phyloP scores from a whole-genome alignment of 768 basidiomycete genomes.

The Amanita pallidorosea region DNA sequence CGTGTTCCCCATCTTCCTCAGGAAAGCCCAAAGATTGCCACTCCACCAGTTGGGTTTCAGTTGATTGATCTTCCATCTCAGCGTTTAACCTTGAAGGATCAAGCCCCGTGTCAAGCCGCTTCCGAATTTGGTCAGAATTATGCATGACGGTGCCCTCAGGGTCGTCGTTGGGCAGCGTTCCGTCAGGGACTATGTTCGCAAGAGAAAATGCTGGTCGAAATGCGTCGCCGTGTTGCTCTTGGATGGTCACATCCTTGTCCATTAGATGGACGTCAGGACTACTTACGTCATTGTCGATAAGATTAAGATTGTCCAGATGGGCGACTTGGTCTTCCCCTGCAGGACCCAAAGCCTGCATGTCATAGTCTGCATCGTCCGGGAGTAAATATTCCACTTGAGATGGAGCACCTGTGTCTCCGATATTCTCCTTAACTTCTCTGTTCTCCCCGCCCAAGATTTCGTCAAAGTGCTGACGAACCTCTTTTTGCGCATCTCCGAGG shows the following conservation, averaged over 20 bases:
- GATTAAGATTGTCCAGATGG: slow-evolving; percentile 69
- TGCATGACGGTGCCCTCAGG: slow-evolving; percentile 40
- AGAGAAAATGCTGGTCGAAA: slow-evolving; percentile 8
- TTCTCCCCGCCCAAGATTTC: slow-evolving; percentile 52
- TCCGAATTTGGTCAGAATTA: slow-evolving; percentile 12
- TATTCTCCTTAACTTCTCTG: slow-evolving; percentile 21
- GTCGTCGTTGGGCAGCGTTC: slow-evolving; percentile 11
- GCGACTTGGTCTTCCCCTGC: slow-evolving; percentile 77
- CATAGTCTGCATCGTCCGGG: slow-evolving; percentile 54
- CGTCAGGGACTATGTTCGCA: slow-evolving; percentile 13
- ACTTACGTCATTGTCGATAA: slow-evolving; percentile 49
- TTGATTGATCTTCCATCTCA: slow-evolving; percentile 23
- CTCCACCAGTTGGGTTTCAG: slow-evolving; percentile 40
- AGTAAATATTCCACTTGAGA: slow-evolving; percentile 69
- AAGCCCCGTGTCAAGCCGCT: slow-evolving; percentile 11
- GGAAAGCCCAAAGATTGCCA: slow-evolving; percentile 58
- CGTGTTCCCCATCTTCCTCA: slow-evolving; percentile 44
- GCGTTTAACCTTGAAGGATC: slow-evolving; percentile 20
- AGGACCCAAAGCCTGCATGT: slow-evolving; percentile 85
- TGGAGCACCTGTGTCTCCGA: slow-evolving; percentile 25
- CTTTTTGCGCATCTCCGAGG: slow-evolving; percentile 74
- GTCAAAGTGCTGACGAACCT: slow-evolving; percentile 75
- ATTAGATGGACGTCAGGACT: slow-evolving; percentile 27
- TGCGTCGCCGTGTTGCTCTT: slow-evolving; percentile 11
- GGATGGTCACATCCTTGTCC: slow-evolving; percentile 30